A percentile compares a stretch with the other conserved stretches of the same genome.
Conservation (phyloP, 2,329 filamentous ascomycete species). For the Aaosphaeria pasadenensis region DNA sequence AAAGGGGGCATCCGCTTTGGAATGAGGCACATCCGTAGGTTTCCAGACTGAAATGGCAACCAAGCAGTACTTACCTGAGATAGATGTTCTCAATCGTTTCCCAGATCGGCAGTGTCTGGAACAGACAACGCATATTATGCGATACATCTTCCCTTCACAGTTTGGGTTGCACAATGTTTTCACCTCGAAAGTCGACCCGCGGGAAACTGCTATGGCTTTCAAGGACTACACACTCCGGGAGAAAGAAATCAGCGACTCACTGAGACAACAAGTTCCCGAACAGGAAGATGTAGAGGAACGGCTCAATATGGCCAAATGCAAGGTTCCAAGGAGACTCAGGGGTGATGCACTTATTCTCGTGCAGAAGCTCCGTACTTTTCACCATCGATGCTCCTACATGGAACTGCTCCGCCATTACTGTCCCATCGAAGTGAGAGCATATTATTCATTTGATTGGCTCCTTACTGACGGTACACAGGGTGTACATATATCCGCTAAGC, state of each 20-base stretch:
- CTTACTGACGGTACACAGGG: constrained; percentile 18
- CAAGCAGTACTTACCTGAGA: constrained; percentile 3
- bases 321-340: constrained; percentile 65
- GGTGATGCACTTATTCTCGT: constrained; percentile 61
- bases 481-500: constrained; percentile 20
- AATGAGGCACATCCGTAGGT: constrained; percentile 75
- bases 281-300: constrained; percentile 13
- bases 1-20: constrained; percentile 69
- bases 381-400: constrained; percentile 75
- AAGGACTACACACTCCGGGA: constrained; percentile 86
- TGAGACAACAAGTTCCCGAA: constrained; percentile 17
- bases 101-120: constrained; percentile 45
- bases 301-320: constrained; percentile 33
- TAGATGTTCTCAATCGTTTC: constrained; percentile 79
- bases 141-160: constrained; percentile 90
- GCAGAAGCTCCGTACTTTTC: constrained; percentile 65
- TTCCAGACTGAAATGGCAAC: constrained; percentile 6
- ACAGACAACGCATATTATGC: constrained; percentile 71
- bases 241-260: constrained; percentile 62
- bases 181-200: constrained; percentile 62
- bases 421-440: constrained; percentile 44
- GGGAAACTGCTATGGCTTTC: constrained; percentile 68
- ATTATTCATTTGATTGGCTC: background rate
- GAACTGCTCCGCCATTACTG: constrained; percentile 80
- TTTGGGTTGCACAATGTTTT: constrained; percentile 94